Conservation (phyloP, 306 rosid genomes). For the Ochetophila trinervis region DNA sequence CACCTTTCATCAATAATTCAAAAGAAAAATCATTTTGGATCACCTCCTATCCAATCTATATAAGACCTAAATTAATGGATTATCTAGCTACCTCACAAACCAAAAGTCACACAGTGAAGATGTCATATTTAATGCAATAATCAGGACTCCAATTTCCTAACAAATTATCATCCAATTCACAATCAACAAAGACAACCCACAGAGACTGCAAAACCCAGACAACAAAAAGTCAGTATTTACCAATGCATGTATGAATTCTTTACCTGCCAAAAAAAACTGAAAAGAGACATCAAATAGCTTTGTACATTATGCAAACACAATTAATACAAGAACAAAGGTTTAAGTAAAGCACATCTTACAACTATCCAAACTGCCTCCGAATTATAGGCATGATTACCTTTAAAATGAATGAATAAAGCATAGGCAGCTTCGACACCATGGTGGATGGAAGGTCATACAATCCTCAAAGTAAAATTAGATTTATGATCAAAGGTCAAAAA, state of each 20-base stretch:
- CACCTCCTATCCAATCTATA: too few species aligned
- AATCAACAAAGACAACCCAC: not conserved
- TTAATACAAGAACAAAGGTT: conserved; percentile 14
- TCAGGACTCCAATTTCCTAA: not conserved
- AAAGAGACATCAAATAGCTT: conserved; percentile 32
- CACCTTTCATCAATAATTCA: too few species aligned
- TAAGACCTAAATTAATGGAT: too few species aligned
- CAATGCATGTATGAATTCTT: conserved; percentile 33
- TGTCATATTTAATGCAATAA: not conserved
- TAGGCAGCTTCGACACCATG: conserved; percentile 11
- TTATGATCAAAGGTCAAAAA: too few species aligned
- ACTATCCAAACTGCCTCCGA: not conserved
- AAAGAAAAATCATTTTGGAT: too few species aligned
- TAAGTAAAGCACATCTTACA: not conserved
- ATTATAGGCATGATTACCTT: conserved; percentile 12
- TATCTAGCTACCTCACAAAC: not conserved
- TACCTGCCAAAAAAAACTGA: conserved; percentile 57
- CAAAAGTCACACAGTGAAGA: not conserved
- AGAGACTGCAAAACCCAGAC: not conserved
- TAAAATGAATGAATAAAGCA: not conserved
- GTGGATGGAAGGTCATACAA: not conserved
- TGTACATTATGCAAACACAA: not conserved
- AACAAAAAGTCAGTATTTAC: conserved; percentile 13
- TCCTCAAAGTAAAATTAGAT: too few species aligned
- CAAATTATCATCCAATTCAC: not conserved